Percentiles rank a stretch among this genome's conserved stretches.
Evolutionary conservation across 495 filamentous ascomycete species (phyloP).

Genomic region (Ascodesmis nigricans): DNA sequence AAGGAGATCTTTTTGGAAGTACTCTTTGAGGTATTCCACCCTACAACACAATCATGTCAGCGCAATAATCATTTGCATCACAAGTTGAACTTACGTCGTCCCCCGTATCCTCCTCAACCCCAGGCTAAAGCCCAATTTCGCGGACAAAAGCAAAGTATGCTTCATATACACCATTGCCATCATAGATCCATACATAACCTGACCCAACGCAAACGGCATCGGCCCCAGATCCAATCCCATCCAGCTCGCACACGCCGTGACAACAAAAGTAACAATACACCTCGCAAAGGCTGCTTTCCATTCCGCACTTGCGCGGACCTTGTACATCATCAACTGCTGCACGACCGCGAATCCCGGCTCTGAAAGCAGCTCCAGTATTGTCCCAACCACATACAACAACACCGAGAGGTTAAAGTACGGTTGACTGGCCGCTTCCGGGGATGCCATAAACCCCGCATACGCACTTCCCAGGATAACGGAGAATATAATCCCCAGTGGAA

Average conservation of each 20-base stretch:
- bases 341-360: slow-evolving; percentile 73
- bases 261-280: slow-evolving; percentile 46
- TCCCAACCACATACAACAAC: slow-evolving; percentile 47
- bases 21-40: slow-evolving; percentile 7
- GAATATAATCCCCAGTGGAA: slow-evolving; percentile 44
- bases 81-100: too few relatives aligned
- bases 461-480: slow-evolving; percentile 36
- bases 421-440: slow-evolving; percentile 27
- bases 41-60: too few relatives aligned
- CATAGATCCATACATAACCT: slow-evolving; percentile 49
- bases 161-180: slow-evolving; percentile 45
- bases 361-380: slow-evolving; percentile 52
- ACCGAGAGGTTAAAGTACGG: slow-evolving; percentile 43
- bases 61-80: too few relatives aligned
- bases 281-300: slow-evolving; percentile 51
- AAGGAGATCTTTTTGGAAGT: slow-evolving; percentile 25
- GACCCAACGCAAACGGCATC: slow-evolving; percentile 73
- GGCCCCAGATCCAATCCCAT: slow-evolving; percentile 40
- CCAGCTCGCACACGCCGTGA: slow-evolving; percentile 33
- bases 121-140: too few relatives aligned
- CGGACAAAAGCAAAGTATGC: too few relatives aligned
- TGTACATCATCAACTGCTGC: slow-evolving; percentile 60
- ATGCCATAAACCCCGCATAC: slow-evolving; percentile 38
- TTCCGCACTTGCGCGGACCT: slow-evolving; percentile 59
- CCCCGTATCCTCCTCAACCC: slow-evolving; percentile 10